These are phyloP conservation scores for Gracilaria vermiculophylla DNA, from an alignment of 23 red algal genomes.

Conservation along the genomic window DNA sequence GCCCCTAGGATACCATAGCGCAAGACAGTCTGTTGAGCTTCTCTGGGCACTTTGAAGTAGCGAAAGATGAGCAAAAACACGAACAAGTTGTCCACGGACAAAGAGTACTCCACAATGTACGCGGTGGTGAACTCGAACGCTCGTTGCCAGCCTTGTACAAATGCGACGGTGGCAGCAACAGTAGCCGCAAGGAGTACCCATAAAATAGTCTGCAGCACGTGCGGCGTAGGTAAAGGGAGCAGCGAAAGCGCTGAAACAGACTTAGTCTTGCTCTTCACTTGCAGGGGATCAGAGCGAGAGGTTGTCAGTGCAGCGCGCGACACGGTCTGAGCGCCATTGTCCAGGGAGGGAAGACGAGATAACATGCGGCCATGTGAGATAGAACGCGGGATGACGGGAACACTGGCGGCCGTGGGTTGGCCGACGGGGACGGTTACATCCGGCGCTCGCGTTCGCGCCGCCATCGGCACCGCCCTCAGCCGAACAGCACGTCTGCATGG, in stretches of 20 bases:
- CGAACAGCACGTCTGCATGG: neutral
- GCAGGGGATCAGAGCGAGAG: neutral
- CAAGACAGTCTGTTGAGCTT: conserved; percentile 80
- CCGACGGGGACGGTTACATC: neutral
- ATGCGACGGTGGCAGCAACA: conserved; percentile 23
- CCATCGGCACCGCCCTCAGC: neutral
- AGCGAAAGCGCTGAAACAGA: neutral
- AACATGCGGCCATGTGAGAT: conserved; percentile 28
- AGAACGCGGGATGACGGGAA: neutral
- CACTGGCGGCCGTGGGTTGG: neutral
- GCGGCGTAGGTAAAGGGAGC: neutral
- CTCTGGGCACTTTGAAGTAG: conserved; percentile 86
- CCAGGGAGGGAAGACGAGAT: neutral
- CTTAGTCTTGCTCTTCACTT: neutral
- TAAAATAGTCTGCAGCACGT: conserved; percentile 52
- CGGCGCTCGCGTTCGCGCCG: neutral
- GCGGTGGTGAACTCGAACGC: conserved; percentile 84
- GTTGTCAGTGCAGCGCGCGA: neutral
- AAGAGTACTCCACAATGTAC: conserved; percentile 91
- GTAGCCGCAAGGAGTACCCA: conserved; percentile 31
- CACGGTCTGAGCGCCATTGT: neutral
- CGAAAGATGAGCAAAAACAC: conserved; percentile 95
- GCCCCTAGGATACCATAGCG: conserved; percentile 92
- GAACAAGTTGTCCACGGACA: conserved; percentile 97
- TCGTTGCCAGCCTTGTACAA: conserved; percentile 4